Evolutionary conservation across 768 basidiomycete genomes (phyloP).

Genomic region (Panaeolus cyanescens): DNA sequence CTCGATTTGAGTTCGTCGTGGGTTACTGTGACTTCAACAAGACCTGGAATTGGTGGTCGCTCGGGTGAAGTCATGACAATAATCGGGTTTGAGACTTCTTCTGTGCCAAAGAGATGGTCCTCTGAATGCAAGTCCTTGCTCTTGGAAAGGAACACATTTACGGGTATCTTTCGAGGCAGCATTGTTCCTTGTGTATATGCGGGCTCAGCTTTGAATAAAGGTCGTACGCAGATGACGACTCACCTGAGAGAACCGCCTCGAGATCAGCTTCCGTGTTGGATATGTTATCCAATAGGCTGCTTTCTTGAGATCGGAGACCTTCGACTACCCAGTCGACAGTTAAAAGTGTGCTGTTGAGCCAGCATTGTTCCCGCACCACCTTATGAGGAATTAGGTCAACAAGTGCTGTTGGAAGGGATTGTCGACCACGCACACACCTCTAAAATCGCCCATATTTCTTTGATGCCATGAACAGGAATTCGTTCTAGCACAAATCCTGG

Average conservation of each 20-base stretch:
- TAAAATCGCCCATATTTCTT: constrained; percentile 74
- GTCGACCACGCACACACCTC: constrained; percentile 48
- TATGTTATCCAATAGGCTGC: constrained; percentile 30
- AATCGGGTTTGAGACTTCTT: constrained; percentile 45
- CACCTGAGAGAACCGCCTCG: constrained; percentile 66
- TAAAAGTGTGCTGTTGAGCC: constrained; percentile 74
- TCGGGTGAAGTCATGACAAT: constrained; percentile 72
- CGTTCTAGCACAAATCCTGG: constrained; percentile 74
- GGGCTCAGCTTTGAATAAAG: not conserved
- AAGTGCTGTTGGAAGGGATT: not conserved
- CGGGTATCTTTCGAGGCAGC: constrained; percentile 65
- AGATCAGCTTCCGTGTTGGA: constrained; percentile 57
- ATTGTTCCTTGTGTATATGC: constrained; percentile 44
- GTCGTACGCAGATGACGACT: constrained; percentile 9
- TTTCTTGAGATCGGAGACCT: constrained; percentile 30
- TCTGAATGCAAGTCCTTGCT: constrained; percentile 23
- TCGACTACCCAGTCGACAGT: constrained; percentile 68
- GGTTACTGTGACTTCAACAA: constrained; percentile 63
- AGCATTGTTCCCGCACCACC: constrained; percentile 83
- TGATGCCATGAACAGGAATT: constrained; percentile 70
- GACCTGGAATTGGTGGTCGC: constrained; percentile 61
- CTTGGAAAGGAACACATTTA: constrained; percentile 66
- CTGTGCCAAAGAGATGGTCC: constrained; percentile 45
- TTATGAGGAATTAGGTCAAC: constrained; percentile 22
- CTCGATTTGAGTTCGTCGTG: constrained; percentile 58